Percentiles rank a stretch among this genome's conserved stretches.
Evolutionary conservation across 345 rosid species (phyloP).

Genomic region (Turnera subulata): DNA sequence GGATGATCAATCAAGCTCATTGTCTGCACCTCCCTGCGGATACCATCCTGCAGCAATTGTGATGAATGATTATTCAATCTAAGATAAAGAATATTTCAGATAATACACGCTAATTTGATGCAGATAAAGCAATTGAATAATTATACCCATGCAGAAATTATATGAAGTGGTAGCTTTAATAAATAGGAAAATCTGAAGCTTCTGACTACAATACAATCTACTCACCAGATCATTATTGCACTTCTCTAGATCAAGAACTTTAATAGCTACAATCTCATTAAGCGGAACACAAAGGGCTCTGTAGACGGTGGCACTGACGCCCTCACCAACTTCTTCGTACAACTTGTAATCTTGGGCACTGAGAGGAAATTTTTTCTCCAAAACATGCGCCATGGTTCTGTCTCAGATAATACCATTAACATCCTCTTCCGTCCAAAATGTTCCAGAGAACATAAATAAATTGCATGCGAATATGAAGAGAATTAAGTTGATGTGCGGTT

Average conservation of each 20-base stretch:
- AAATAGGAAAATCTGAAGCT: too few species aligned
- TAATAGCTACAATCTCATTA: conserved; percentile 82
- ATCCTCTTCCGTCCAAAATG: conserved; percentile 29
- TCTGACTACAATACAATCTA: conserved; percentile 5
- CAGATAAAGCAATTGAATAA: not conserved
- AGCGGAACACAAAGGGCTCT: conserved; percentile 93
- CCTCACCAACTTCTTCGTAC: conserved; percentile 95
- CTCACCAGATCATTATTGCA: conserved; percentile 93
- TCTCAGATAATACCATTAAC: conserved; percentile 41
- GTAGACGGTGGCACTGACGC: conserved; percentile 85
- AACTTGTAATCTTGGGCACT: conserved; percentile 71
- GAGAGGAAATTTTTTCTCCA: conserved; percentile 71
- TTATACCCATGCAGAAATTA: not conserved
- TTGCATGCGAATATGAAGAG: conserved; percentile 18
- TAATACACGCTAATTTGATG: too few species aligned
- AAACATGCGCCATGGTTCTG: conserved; percentile 48
- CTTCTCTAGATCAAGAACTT: conserved; percentile 94
- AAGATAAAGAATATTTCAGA: too few species aligned
- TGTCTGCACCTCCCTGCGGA: conserved; percentile 92
- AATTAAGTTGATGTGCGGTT: conserved; percentile 41
- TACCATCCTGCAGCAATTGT: conserved; percentile 69
- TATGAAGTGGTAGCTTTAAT: not conserved
- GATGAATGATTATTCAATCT: not conserved
- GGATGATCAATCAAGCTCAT: conserved; percentile 91
- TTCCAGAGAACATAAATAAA: conserved; percentile 25